Percentiles rank a stretch among this genome's conserved stretches.
Conservation (phyloP, 2,329 filamentous ascomycete genomes). For the Colletotrichum orbiculare region DNA sequence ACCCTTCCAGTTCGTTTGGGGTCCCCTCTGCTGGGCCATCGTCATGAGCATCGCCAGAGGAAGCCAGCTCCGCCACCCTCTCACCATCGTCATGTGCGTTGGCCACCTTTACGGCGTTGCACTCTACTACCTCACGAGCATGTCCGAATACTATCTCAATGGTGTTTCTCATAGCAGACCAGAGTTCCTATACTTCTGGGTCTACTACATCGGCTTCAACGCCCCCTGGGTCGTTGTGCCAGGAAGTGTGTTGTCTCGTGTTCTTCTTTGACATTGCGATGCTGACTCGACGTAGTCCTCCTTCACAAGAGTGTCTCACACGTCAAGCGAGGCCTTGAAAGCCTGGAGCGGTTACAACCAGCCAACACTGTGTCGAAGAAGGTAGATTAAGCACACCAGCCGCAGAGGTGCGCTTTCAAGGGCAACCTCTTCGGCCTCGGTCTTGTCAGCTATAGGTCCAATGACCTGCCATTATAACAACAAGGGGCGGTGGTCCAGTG, state of each 20-base stretch:
- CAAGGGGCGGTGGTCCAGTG: no score
- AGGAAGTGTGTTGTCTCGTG: constrained; percentile 53
- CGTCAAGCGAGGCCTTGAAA: constrained; percentile 32
- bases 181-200: constrained; percentile 71
- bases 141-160: constrained; percentile 56
- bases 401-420: no score
- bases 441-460: no score
- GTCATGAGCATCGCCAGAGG: constrained; percentile 57
- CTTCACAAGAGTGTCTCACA: constrained; percentile 11
- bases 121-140: constrained; percentile 70
- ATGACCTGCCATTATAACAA: no score
- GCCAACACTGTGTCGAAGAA: no score
- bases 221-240: constrained; percentile 70
- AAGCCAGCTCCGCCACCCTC: constrained; percentile 59
- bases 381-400: no score
- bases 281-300: constrained; percentile 18
- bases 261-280: background rate
- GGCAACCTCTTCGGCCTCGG: no score
- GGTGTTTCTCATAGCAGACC: constrained; percentile 66
- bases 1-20: constrained; percentile 61
- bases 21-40: constrained; percentile 65
- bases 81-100: constrained; percentile 62
- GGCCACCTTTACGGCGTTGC: constrained; percentile 71
- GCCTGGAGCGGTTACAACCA: background rate
- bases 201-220: constrained; percentile 72